Percentiles rank a stretch among this genome's conserved stretches.
These are phyloP conservation scores for Rosellinia necatrix DNA, from an alignment of 2,329 filamentous ascomycete genomes.

Conservation along the genomic window DNA sequence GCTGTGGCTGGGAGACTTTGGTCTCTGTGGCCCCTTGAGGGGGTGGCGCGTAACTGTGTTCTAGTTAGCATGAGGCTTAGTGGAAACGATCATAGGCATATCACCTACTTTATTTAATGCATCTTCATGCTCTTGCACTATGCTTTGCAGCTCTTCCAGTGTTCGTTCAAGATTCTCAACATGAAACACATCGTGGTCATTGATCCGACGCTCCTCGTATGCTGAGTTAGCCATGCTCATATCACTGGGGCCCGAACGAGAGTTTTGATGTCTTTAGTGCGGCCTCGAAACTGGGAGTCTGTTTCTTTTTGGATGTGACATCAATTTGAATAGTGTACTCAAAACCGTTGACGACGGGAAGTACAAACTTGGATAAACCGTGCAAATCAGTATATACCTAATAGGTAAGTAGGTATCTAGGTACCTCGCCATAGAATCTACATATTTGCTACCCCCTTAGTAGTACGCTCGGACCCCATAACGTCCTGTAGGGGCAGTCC, in stretches of 20 bases:
- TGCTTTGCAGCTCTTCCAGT: constrained; percentile 66
- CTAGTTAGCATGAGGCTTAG: constrained; percentile 18
- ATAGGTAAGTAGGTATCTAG: too few relatives aligned
- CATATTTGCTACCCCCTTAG: too few relatives aligned
- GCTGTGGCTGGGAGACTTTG: constrained; percentile 37
- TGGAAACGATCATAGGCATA: neutral
- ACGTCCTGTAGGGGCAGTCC: too few relatives aligned
- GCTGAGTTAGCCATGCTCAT: constrained; percentile 37
- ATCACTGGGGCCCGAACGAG: neutral
- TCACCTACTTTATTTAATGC: constrained; percentile 51
- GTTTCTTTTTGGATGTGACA: too few relatives aligned
- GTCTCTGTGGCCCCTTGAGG: constrained; percentile 18
- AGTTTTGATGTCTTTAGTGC: too few relatives aligned
- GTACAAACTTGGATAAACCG: too few relatives aligned
- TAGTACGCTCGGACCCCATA: too few relatives aligned
- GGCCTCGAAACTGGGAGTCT: too few relatives aligned
- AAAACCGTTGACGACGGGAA: too few relatives aligned
- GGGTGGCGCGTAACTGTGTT: constrained; percentile 29
- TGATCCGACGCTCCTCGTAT: constrained; percentile 29
- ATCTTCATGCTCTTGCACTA: constrained; percentile 58
- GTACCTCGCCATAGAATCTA: too few relatives aligned
- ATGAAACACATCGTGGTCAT: constrained; percentile 48
- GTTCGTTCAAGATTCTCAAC: constrained; percentile 67
- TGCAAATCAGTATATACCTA: too few relatives aligned
- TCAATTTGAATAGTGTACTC: too few relatives aligned